These are phyloP conservation scores for Thielaviopsis populi DNA, from an alignment of 2,329 filamentous ascomycete species.

Conservation along the genomic window DNA sequence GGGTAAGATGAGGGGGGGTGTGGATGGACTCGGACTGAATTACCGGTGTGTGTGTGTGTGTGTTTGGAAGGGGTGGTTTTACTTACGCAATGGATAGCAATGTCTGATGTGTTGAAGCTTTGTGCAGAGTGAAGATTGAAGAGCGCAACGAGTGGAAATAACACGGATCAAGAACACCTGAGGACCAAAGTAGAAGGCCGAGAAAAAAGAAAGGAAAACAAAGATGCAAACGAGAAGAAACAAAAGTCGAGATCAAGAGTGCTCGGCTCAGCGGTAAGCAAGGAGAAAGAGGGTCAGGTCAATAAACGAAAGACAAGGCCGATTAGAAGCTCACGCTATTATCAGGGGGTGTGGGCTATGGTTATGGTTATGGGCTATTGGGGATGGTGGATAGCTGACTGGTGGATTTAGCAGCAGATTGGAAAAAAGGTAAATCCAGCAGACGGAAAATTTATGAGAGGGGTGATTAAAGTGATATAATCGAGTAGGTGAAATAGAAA, in stretches of 20 bases:
- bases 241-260: not conserved
- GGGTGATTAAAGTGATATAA: not conserved
- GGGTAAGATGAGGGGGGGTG: not conserved
- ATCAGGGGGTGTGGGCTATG: not conserved
- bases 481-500: not conserved
- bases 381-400: not conserved
- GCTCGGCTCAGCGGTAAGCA: not conserved
- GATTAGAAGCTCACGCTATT: conserved; percentile 10
- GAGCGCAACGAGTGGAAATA: not conserved
- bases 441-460: not conserved
- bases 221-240: not conserved
- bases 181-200: not conserved
- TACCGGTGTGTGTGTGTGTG: not conserved
- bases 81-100: not conserved
- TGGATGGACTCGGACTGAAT: not conserved
- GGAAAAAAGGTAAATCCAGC: not conserved
- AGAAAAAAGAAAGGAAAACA: not conserved
- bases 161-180: not conserved
- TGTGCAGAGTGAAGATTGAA: not conserved
- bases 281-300: not conserved
- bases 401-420: not conserved
- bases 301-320: not conserved
- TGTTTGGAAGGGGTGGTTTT: not conserved
- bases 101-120: not conserved
- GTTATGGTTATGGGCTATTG: not conserved